Percentiles rank a stretch among this genome's conserved stretches.
Conservation (phyloP, 331 rosid genomes). For the Prunus yedoensis region DNA sequence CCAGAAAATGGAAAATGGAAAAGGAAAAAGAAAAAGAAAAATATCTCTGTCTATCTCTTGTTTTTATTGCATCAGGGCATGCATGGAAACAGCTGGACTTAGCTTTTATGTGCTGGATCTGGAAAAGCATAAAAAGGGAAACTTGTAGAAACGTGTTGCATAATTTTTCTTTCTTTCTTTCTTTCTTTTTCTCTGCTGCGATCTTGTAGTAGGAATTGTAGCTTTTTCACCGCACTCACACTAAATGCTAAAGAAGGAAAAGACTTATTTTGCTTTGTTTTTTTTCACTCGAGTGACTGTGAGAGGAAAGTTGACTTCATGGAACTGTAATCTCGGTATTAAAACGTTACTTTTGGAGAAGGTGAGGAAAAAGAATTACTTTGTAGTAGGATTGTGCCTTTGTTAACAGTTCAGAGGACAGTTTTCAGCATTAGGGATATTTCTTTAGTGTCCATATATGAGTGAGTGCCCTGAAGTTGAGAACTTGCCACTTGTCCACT, state of each 20-base stretch:
- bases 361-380: conserved; percentile 14
- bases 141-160: conserved; percentile 49
- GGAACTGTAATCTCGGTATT: conserved; percentile 27
- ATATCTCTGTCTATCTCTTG: conserved; percentile 14
- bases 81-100: conserved; percentile 48
- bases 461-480: not conserved
- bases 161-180: conserved; percentile 39
- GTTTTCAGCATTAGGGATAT: not conserved
- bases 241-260: conserved; percentile 32
- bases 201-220: conserved; percentile 35
- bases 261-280: conserved; percentile 19
- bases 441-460: not conserved
- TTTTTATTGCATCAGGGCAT: conserved; percentile 19
- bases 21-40: not conserved
- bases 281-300: conserved; percentile 6
- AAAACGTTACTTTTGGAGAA: conserved; percentile 28
- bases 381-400: conserved; percentile 16
- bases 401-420: not conserved
- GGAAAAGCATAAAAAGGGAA: conserved; percentile 38
- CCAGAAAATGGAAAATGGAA: not conserved
- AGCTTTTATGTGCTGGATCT: conserved; percentile 61
- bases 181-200: conserved; percentile 29
- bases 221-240: conserved; percentile 48
- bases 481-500: not conserved
- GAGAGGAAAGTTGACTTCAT: conserved; percentile 25